phyloP scores from a whole-genome alignment of 2,329 filamentous ascomycete genomes.

The Botrytis deweyae region DNA sequence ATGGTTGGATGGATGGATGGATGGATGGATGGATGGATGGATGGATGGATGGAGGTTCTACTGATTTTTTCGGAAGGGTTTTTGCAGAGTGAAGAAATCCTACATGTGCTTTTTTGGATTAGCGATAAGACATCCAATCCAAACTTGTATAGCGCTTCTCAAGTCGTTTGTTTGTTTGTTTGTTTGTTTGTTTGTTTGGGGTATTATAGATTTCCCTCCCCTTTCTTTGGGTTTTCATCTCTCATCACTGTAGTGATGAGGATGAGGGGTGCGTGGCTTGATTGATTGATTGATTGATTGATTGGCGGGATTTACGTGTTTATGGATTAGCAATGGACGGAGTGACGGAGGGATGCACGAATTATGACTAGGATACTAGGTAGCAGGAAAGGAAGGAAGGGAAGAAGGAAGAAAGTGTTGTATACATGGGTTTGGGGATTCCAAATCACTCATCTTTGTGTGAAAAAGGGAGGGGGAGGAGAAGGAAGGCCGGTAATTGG shows the following conservation, averaged over 20 bases:
- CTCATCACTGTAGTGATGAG: not conserved
- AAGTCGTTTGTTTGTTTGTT: not conserved
- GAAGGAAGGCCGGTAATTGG: not conserved
- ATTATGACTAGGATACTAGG: constrained; percentile 13
- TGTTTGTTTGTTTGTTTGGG: not conserved
- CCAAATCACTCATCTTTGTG: not conserved
- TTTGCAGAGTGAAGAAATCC: not conserved
- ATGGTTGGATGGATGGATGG: not conserved
- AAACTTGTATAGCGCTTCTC: not conserved
- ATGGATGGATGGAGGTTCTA: not conserved
- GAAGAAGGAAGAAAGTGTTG: not conserved
- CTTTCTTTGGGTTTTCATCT: not conserved
- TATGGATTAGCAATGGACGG: not conserved
- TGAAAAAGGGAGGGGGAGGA: no score
- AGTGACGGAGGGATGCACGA: not conserved
- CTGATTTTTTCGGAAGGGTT: not conserved
- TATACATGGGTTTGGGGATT: not conserved
- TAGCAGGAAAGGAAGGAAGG: no score
- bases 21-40: not conserved
- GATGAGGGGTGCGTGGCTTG: no score
- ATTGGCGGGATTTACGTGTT: not conserved
- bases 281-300: not conserved
- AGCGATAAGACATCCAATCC: not conserved
- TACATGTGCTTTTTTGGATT: not conserved
- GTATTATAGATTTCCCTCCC: not conserved